Conservation (phyloP, 2,329 filamentous ascomycete genomes). For the Xylaria sp. region DNA sequence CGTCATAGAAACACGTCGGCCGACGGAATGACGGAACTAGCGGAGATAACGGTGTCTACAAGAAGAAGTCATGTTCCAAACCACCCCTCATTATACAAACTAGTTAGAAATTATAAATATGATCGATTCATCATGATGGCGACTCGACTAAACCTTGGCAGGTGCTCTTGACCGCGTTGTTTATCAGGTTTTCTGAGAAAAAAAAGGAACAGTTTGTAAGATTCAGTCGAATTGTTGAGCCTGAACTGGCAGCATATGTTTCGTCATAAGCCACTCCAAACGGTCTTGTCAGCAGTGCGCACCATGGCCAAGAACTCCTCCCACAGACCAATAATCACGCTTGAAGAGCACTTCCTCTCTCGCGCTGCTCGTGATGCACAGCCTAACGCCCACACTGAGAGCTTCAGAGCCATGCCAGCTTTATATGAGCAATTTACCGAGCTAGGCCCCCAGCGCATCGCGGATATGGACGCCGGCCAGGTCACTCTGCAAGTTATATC, state of each 20-base stretch:
- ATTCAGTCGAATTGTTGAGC: not conserved
- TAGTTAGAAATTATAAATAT: not conserved
- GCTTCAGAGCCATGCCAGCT: conserved; percentile 15
- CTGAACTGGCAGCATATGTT: not conserved
- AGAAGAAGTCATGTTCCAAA: not conserved
- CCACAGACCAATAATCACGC: conserved; percentile 36
- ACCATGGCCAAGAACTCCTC: not conserved
- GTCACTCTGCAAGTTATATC: conserved; percentile 46
- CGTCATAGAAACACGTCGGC: not conserved
- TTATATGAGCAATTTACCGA: conserved; percentile 27
- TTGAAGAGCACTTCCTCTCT: conserved; percentile 42
- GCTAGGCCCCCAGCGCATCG: conserved; percentile 35
- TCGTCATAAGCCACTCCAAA: not conserved
- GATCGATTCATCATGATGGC: not conserved
- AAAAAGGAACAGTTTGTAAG: not conserved
- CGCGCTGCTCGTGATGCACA: conserved; percentile 26
- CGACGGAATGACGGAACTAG: conserved; percentile 1
- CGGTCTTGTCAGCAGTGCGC: not conserved
- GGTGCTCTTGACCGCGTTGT: not conserved
- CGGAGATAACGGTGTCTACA: conserved; percentile 13
- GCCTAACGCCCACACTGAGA: conserved; percentile 20
- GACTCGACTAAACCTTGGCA: not conserved
- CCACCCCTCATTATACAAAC: not conserved
- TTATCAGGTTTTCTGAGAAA: not conserved
- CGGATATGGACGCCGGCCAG: conserved; percentile 43